Percentiles rank a stretch among this genome's conserved stretches.
phyloP scores from a whole-genome alignment of 2,329 filamentous ascomycete genomes.

The Colletotrichum cuscutae region DNA sequence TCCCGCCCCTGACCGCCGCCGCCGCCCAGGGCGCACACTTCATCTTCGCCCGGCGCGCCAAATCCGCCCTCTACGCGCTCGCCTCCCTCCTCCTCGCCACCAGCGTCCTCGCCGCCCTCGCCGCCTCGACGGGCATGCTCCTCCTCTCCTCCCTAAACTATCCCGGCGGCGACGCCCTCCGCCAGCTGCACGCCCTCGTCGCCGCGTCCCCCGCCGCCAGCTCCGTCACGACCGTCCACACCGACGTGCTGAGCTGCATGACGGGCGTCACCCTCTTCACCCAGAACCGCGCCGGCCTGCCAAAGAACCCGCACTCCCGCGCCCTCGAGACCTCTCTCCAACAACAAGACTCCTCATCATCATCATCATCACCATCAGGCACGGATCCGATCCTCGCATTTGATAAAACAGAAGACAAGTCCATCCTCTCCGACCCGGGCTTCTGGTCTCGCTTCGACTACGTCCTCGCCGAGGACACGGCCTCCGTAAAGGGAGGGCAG shows the following conservation, averaged over 20 bases:
- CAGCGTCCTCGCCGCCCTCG: slow-evolving; percentile 70
- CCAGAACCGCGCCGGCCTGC: slow-evolving; percentile 54
- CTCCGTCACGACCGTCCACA: slow-evolving; percentile 61
- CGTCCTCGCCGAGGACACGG: slow-evolving; percentile 64
- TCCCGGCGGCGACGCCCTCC: slow-evolving; percentile 85
- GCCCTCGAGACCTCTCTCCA: slow-evolving; percentile 33
- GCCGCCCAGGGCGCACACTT: slow-evolving; percentile 79
- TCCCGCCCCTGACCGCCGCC: slow-evolving; percentile 83
- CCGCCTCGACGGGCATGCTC: slow-evolving; percentile 73
- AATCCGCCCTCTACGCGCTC: slow-evolving; percentile 65
- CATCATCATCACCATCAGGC: slow-evolving; percentile 37
- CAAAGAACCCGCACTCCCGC: slow-evolving; percentile 44
- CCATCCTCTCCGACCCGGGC: slow-evolving; percentile 52
- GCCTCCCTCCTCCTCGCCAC: slow-evolving; percentile 64
- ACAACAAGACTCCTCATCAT: slow-evolving; percentile 33
- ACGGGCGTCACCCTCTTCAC: slow-evolving; percentile 76
- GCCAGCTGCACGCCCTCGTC: slow-evolving; percentile 57
- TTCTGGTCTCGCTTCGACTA: slow-evolving; percentile 77
- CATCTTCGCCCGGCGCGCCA: slow-evolving; percentile 73
- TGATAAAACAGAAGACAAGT: slow-evolving; percentile 71
- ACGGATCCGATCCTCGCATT: slow-evolving; percentile 51
- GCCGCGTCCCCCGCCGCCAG: slow-evolving; percentile 36
- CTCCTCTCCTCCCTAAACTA: slow-evolving; percentile 90
- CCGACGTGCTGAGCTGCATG: slow-evolving; percentile 74
- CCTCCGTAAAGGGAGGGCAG: slow-evolving; percentile 54